These are phyloP conservation scores for Nepenthes alata DNA, from an alignment of 179 eudicot species.

Conservation along the genomic window DNA sequence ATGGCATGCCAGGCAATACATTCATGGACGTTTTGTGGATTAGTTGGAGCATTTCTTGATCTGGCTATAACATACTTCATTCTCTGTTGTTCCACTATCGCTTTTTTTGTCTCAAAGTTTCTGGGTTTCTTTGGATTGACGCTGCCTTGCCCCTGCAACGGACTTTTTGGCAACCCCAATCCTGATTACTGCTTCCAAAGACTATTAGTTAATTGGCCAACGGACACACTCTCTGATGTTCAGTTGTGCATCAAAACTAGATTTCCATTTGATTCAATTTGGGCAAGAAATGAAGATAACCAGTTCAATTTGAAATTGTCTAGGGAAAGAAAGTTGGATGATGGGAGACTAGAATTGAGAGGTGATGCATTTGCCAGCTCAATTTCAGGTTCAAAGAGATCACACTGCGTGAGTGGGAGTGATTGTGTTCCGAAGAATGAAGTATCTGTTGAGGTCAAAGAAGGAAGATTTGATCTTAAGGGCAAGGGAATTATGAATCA, in stretches of 20 bases:
- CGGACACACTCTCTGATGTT: constrained; percentile 43
- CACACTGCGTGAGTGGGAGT: constrained; percentile 17
- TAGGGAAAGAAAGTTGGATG: constrained; percentile 17
- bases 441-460: constrained; percentile 7
- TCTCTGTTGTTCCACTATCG: constrained; percentile 51
- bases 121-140: constrained; percentile 49
- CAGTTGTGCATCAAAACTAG: constrained; percentile 39
- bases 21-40: constrained; percentile 54
- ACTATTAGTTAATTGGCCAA: constrained; percentile 43
- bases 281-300: constrained; percentile 20
- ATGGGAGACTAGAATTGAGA: constrained; percentile 30
- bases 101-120: constrained; percentile 41
- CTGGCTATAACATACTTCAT: constrained; percentile 59
- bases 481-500: no score
- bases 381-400: constrained; percentile 31
- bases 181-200: constrained; percentile 32
- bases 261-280: constrained; percentile 52
- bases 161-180: constrained; percentile 23
- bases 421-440: constrained; percentile 20
- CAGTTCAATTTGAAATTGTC: constrained; percentile 30
- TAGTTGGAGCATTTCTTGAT: constrained; percentile 79
- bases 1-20: constrained; percentile 42
- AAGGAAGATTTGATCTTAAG: no score
- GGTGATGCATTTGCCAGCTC: constrained; percentile 43
- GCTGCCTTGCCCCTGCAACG: constrained; percentile 65